phyloP scores from a whole-genome alignment of 345 rosid species.

The Sonneratia caseolaris region DNA sequence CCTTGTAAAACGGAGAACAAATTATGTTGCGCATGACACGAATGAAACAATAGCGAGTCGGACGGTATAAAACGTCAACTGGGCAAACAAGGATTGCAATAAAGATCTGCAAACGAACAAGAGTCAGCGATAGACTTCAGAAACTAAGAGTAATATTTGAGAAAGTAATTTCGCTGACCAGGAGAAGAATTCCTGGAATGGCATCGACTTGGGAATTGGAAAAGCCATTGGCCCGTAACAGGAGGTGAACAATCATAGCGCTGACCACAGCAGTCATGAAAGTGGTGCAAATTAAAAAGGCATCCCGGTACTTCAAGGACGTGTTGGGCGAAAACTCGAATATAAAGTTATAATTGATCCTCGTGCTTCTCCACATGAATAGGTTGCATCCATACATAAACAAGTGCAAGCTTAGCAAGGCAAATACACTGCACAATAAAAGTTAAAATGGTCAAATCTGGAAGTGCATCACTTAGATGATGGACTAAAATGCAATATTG shows the following conservation, averaged over 20 bases:
- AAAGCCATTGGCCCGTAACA: conserved; percentile 64
- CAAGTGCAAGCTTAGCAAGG: conserved; percentile 86
- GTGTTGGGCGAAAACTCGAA: conserved; percentile 75
- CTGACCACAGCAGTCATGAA: conserved; percentile 86
- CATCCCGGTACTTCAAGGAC: conserved; percentile 78
- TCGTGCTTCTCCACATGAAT: conserved; percentile 75
- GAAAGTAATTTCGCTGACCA: conserved; percentile 28
- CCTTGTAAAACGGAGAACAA: conserved; percentile 88
- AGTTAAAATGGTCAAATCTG: neutral
- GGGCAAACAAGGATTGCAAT: conserved; percentile 66
- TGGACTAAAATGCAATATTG: neutral
- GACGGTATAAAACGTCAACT: conserved; percentile 70
- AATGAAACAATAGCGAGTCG: conserved; percentile 80
- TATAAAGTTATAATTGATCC: conserved; percentile 84
- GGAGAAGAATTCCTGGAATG: conserved; percentile 79
- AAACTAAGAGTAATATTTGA: neutral
- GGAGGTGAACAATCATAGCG: conserved; percentile 83
- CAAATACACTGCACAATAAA: conserved; percentile 57
- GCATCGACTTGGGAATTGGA: conserved; percentile 65
- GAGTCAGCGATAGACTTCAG: neutral
- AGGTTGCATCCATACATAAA: conserved; percentile 94
- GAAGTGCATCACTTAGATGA: neutral
- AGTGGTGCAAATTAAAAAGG: conserved; percentile 84
- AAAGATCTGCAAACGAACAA: conserved; percentile 40
- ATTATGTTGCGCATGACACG: conserved; percentile 67